Conservation (phyloP, 148 eudicot genomes). For the Pharnaceum exiguum region DNA sequence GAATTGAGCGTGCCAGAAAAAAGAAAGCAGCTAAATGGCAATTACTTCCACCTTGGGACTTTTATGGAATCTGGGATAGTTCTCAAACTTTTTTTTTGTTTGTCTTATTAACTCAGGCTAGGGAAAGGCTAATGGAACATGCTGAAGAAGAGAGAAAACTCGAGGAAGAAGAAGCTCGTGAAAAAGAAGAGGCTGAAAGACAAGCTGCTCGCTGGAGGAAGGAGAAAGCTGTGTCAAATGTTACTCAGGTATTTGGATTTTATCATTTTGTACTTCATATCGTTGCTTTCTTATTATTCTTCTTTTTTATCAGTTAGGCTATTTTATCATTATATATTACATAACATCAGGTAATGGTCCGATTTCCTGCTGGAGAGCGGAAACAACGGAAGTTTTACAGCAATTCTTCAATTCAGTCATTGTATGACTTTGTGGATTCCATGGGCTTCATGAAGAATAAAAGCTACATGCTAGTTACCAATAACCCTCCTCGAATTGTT, state of each 20-base stretch:
- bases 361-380: constrained; percentile 86
- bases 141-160: constrained; percentile 86
- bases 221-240: constrained; percentile 75
- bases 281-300: too few species aligned
- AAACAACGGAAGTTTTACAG: constrained; percentile 73
- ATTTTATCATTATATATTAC: background rate
- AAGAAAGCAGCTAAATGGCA: constrained; percentile 1
- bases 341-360: constrained; percentile 68
- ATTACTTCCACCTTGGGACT: too few species aligned
- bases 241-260: constrained; percentile 96
- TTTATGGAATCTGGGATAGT: too few species aligned
- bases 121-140: constrained; percentile 90
- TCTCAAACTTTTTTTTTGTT: background rate
- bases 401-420: constrained; percentile 59
- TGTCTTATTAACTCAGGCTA: constrained; percentile 49
- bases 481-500: constrained; percentile 81
- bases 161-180: constrained; percentile 88
- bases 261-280: too few species aligned
- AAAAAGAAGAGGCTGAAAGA: constrained; percentile 91
- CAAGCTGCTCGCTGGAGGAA: constrained; percentile 79
- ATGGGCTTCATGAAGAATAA: constrained; percentile 67
- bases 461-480: constrained; percentile 75
- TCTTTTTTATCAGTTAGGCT: too few species aligned
- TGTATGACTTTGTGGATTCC: constrained; percentile 92
- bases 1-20: constrained; percentile 16